Evolutionary conservation across 768 basidiomycete genomes (phyloP), one percentile per base, ranked within the genome.

Genomic region (Mycena alexandri): DNA sequence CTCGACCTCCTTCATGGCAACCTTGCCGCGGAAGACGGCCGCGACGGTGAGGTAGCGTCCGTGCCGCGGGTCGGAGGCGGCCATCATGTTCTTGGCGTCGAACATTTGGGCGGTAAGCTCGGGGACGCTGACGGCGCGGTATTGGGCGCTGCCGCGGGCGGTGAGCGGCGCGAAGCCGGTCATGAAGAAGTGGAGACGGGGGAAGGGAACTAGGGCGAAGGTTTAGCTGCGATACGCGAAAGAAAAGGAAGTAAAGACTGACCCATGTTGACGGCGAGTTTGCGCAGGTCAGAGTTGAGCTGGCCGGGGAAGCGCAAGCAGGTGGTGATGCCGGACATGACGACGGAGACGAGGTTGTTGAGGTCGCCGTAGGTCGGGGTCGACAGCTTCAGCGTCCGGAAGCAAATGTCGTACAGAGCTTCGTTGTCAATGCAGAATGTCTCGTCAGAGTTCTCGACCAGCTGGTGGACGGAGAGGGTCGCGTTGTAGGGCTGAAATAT

Each of bases 371-470:
- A 98, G 2, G 95, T 96, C 33, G 98, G 98, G 50, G 94, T 93
- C 51, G 91, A 89, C 70, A 99, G 90, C 85, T 99, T 99, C 78
- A 99, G 87, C 25, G 98, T 99, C 77, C 95, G 89, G 90, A 98
- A 96, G 84, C 96, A 98, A 76, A 99, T 99, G 78, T 99, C 97
- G 82, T 99, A 98, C 62, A 99, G 91, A 38, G 98, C 98, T 80
- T 99, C 98, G 80, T 99, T 99, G 79, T 99, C 97, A 78, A 99
- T 99, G 81, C 97, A 98, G 93, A 98, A 99, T 16, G 98, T 99
- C 83, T 98, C 96, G 77, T 99, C 97, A 43, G 97, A 98, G 87
- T 99, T 99, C 83, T 99, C 98, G 60, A 99, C 98, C 44, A 99
- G 90, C 82, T 99, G 98, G 80, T 99, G 97, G 14, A 99, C 95